A percentile compares a stretch with the other conserved stretches of the same genome.
Conservation (phyloP, 192 early-diverging fungal genomes). For the Haplosporangium gracile region DNA sequence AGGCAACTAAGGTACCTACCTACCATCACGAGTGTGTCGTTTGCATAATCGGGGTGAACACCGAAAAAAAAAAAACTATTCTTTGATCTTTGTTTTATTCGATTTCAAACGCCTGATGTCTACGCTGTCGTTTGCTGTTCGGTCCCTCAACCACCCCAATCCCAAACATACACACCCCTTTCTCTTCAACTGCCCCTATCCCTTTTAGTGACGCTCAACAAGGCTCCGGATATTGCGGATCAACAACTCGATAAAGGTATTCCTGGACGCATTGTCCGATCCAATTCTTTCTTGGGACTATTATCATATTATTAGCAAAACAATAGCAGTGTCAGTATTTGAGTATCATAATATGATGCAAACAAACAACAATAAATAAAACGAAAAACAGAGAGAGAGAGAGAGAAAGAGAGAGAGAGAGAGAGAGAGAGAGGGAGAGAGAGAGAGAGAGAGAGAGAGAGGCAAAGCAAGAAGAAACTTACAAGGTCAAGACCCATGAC, state of each 20-base stretch:
- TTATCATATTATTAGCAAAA: not conserved
- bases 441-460: too few species aligned
- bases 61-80: not conserved
- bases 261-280: constrained; percentile 35
- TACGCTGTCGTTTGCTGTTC: not conserved
- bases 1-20: not conserved
- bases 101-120: not conserved
- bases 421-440: too few species aligned
- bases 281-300: constrained; percentile 40
- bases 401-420: too few species aligned
- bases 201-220: constrained; percentile 32
- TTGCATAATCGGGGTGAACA: not conserved
- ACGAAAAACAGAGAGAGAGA: too few species aligned
- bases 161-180: not conserved
- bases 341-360: not conserved
- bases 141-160: not conserved
- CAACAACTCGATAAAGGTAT: constrained; percentile 49
- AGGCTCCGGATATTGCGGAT: constrained; percentile 28
- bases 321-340: not conserved
- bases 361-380: not conserved
- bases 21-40: not conserved
- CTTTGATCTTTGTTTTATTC: not conserved
- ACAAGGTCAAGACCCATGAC: constrained; percentile 45
- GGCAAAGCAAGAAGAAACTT: not conserved
- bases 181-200: not conserved